Base-by-base conservation (phyloP, 345 rosid species). In the Erodium maritimum region DNA sequence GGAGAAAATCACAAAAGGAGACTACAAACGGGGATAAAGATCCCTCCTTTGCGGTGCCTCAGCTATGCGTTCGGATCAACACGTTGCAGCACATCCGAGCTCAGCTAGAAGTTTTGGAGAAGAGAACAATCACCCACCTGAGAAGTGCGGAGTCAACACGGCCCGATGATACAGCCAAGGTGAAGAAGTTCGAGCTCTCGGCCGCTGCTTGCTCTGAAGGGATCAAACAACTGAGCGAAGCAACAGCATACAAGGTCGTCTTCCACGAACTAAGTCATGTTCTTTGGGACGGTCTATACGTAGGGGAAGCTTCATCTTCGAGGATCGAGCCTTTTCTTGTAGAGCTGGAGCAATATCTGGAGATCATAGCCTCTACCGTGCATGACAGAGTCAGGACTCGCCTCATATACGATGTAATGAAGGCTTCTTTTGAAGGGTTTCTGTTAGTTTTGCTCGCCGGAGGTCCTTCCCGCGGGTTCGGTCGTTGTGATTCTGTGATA, bases 401-500 rank as follows among this genome's bases (percentile, higher is more conserved):
- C 17, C 79, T 82, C 29, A 77, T 93, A 61, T 74, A 91, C 11
- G 94, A 87, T 67, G 62, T 89, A 55, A 90, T 90, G 99, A 85
- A 78, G 73, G 97, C 99, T 66, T 93, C 99, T 59, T 89, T 85
- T 19, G 99, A 89, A 18, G 96, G 99, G 48, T 81, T 93, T 61
- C 64, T 85, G 65, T 60, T 93, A 23, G 94, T 89, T 67, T 73
- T 93, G 74, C 95, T 93, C 8, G 97, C 97, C 0, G 97, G 99
- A 60, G 97, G 97, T 37, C 95, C 99, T 23, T 73, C 82, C 3
- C 95, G 97, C 25, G 71, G 85, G 54, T 93, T 93, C 71, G 56
- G 78, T 13, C 59, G 58, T 50, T 90, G 73, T 70, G 96, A 93
- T 63, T 85, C 84, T 13, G 77, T 69, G 20, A 62, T 75, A 0